Percentiles rank a stretch among this genome's conserved stretches.
These are phyloP conservation scores for Quercus wislizeni DNA, from an alignment of 306 rosid species.

Conservation along the genomic window DNA sequence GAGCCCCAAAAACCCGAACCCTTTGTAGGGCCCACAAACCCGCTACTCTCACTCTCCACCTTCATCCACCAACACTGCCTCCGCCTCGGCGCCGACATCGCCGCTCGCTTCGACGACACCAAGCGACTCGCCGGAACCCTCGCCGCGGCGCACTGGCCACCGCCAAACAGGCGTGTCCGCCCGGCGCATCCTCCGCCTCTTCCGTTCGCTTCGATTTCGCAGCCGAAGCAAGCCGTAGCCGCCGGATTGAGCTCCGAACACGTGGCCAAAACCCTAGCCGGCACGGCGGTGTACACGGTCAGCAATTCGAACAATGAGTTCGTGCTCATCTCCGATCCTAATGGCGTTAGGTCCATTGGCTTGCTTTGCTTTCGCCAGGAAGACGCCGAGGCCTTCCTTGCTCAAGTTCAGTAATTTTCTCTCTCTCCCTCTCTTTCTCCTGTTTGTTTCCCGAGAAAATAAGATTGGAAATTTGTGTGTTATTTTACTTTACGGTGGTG, in stretches of 20 bases:
- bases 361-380: slow-evolving; percentile 93
- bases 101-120: slow-evolving; percentile 54
- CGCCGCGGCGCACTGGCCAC: slow-evolving; percentile 22
- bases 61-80: slow-evolving; percentile 68
- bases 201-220: slow-evolving; percentile 40
- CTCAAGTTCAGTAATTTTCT: slow-evolving; percentile 52
- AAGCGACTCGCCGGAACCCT: slow-evolving; percentile 59
- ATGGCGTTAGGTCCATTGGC: slow-evolving; percentile 76
- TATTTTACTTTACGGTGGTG: not conserved
- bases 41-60: slow-evolving; percentile 61
- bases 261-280: slow-evolving; percentile 73
- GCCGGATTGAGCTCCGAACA: slow-evolving; percentile 57
- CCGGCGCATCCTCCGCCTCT: slow-evolving; percentile 16
- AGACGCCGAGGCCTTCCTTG: slow-evolving; percentile 88
- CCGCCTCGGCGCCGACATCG: slow-evolving; percentile 57
- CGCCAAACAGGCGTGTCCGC: slow-evolving; percentile 22
- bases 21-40: slow-evolving; percentile 41
- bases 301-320: slow-evolving; percentile 94
- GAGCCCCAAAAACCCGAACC: slow-evolving; percentile 60
- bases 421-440: too few species aligned
- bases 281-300: slow-evolving; percentile 84
- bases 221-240: slow-evolving; percentile 61
- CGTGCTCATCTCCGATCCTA: slow-evolving; percentile 81
- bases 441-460: not conserved
- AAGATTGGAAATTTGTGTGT: too few species aligned